Evolutionary conservation across 2,329 filamentous ascomycete genomes (phyloP).

Genomic region (Sporothrix variecibatus): DNA sequence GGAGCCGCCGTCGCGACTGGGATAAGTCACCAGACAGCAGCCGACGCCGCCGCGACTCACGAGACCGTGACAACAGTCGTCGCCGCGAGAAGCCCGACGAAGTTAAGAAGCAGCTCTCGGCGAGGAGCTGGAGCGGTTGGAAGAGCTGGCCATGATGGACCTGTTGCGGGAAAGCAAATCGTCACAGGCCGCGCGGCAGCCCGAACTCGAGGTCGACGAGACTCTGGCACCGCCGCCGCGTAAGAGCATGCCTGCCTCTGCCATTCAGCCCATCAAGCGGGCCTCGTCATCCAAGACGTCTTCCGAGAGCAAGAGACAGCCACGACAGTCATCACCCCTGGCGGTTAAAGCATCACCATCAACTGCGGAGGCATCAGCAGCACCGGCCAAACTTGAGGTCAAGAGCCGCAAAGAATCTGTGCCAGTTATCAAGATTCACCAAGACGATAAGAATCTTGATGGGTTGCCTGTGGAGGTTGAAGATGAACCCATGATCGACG

Average conservation of each 20-base stretch:
- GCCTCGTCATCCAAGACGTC: conserved; percentile 49
- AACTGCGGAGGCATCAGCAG: background rate
- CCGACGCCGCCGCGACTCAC: conserved; percentile 38
- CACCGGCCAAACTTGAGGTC: background rate
- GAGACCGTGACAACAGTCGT: conserved; percentile 52
- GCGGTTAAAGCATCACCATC: background rate
- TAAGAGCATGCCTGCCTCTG: conserved; percentile 56
- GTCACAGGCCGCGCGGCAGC: conserved; percentile 47
- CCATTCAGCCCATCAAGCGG: conserved; percentile 58
- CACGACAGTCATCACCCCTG: background rate
- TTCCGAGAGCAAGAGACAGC: conserved; percentile 43
- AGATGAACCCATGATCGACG: background rate
- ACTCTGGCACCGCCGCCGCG: conserved; percentile 58
- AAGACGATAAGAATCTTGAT: background rate
- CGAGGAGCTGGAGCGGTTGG: conserved; percentile 59
- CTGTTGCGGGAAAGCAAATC: conserved; percentile 61
- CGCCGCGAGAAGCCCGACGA: conserved; percentile 52
- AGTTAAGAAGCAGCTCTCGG: conserved; percentile 56
- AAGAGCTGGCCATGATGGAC: conserved; percentile 60
- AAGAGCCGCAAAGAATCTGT: conserved; percentile 11
- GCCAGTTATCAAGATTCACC: background rate
- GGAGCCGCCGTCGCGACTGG: background rate
- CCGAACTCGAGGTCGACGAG: conserved; percentile 59
- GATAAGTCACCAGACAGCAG: background rate
- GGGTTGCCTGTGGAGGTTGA: background rate